These are phyloP conservation scores for Fusarium abutilonis DNA, from an alignment of 2,329 filamentous ascomycete genomes.

Conservation along the genomic window DNA sequence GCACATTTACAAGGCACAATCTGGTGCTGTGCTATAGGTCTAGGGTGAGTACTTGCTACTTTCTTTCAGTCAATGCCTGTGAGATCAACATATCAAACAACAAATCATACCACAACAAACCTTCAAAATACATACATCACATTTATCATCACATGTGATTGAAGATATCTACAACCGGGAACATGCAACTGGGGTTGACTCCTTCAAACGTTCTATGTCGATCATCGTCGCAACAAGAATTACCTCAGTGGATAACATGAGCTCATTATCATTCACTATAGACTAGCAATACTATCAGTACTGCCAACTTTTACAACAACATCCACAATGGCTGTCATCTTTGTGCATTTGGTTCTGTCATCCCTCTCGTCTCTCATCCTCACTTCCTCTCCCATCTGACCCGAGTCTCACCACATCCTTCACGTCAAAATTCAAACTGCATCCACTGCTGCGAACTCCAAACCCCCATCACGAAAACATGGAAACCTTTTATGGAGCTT, in stretches of 20 bases:
- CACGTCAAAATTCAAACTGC: background rate
- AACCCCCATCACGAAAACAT: background rate
- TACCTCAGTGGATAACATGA: constrained; percentile 11
- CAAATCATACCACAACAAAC: fast-evolving
- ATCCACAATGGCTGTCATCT: background rate
- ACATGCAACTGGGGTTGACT: background rate
- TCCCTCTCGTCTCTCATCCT: background rate
- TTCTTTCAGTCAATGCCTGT: background rate
- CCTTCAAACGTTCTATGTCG: background rate
- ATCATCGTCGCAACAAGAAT: background rate
- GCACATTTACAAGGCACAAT: too few species aligned
- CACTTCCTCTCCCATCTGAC: background rate
- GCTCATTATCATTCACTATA: constrained; percentile 9
- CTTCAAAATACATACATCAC: background rate
- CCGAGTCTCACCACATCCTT: background rate
- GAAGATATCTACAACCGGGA: background rate
- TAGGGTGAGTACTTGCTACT: background rate
- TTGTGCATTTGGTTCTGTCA: background rate
- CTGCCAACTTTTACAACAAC: background rate
- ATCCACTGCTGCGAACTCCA: background rate
- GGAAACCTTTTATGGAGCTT: background rate
- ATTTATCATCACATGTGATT: background rate
- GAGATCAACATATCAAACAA: background rate
- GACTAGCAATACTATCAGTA: background rate
- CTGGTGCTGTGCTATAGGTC: background rate